Conservation (phyloP, 192 early-diverging fungal species). For the Backusella tarrabulga region DNA sequence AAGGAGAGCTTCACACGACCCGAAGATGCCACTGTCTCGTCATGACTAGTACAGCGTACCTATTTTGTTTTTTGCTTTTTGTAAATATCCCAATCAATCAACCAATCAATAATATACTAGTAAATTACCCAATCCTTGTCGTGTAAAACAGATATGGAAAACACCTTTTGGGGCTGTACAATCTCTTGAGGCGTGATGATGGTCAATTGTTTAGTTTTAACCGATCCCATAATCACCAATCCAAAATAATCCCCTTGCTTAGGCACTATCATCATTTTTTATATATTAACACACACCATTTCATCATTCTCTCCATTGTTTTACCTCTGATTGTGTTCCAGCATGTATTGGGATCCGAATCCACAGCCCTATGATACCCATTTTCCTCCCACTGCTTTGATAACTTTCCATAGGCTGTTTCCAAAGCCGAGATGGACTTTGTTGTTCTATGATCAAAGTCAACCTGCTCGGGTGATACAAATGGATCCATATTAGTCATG, state of each 20-base stretch:
- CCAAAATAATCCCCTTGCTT: conserved; percentile 50
- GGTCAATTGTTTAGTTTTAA: conserved; percentile 7
- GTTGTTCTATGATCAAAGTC: conserved; percentile 31
- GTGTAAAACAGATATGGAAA: conserved; percentile 13
- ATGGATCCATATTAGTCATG: conserved; percentile 49
- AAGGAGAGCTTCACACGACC: neutral
- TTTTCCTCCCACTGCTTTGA: conserved; percentile 41
- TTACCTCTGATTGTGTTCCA: conserved; percentile 50
- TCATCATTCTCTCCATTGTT: neutral
- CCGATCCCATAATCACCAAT: conserved; percentile 39
- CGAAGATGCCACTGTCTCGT: neutral
- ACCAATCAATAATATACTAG: neutral
- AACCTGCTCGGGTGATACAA: conserved; percentile 44
- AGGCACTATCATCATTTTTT: conserved; percentile 27
- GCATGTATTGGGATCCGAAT: conserved; percentile 43
- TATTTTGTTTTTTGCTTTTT: neutral
- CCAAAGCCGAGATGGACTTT: conserved; percentile 38
- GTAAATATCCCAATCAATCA: no score
- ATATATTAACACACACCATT: neutral
- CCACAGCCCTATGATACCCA: conserved; percentile 52
- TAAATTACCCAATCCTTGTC: conserved; percentile 11
- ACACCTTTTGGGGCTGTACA: neutral
- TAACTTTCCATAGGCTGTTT: conserved; percentile 34
- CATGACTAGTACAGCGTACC: neutral
- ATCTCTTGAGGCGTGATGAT: conserved; percentile 18